phyloP scores from a whole-genome alignment of 192 early-diverging fungal genomes.

The Chytriomyces sp. region DNA sequence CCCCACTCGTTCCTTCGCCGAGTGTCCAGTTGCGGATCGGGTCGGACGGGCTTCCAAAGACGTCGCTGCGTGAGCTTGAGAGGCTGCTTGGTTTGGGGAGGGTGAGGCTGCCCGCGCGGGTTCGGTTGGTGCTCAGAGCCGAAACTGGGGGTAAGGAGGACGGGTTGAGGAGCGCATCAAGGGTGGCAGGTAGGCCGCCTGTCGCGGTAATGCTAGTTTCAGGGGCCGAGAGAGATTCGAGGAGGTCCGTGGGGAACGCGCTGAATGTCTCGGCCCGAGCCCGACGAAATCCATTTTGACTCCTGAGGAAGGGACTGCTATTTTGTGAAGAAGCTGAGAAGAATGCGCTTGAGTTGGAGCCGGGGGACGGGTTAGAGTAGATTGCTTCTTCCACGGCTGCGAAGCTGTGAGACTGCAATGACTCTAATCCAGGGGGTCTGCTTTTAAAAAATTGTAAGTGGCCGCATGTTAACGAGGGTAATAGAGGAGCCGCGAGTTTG shows the following conservation, averaged over 20 bases:
- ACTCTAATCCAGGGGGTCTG: background rate
- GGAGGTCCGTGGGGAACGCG: conserved; percentile 46
- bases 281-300: conserved; percentile 25
- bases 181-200: background rate
- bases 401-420: background rate
- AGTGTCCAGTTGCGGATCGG: background rate
- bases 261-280: conserved; percentile 49
- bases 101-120: conserved; percentile 38
- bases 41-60: background rate
- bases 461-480: no score
- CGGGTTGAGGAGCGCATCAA: background rate
- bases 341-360: background rate
- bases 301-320: background rate
- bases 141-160: conserved; percentile 20
- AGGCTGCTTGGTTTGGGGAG: conserved; percentile 37
- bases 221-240: conserved; percentile 23
- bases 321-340: background rate
- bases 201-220: background rate
- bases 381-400: conserved; percentile 11
- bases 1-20: background rate
- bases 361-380: background rate
- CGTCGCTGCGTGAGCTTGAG: background rate
- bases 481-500: no score
- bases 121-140: background rate
- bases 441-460: no score